phyloP scores from a whole-genome alignment of 2,329 filamentous ascomycete genomes.

The Epichloe coenophiala region DNA sequence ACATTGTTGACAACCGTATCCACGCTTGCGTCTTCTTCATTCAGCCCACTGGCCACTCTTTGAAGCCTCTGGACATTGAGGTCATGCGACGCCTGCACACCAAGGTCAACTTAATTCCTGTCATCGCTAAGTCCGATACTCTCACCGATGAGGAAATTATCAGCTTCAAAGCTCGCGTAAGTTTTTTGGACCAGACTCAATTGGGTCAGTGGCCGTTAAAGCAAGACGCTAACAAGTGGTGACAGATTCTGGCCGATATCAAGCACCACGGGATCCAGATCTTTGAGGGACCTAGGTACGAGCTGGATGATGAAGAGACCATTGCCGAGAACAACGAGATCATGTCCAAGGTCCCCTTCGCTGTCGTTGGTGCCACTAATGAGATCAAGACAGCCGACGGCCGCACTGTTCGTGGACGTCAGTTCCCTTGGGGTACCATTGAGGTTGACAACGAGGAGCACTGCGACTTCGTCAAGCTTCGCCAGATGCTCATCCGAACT shows the following conservation, averaged over 20 bases:
- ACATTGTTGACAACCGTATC: slow-evolving; percentile 98
- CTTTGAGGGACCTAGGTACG: slow-evolving; percentile 96
- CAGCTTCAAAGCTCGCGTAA: slow-evolving; percentile 89
- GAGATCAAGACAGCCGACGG: slow-evolving; percentile 87
- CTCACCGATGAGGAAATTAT: slow-evolving; percentile 92
- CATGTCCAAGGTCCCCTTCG: slow-evolving; percentile 98
- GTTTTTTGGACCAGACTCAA: slow-evolving; percentile 22
- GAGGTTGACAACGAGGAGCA: slow-evolving; percentile 99
- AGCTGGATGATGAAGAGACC: slow-evolving; percentile 97
- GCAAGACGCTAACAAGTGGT: slow-evolving; percentile 5
- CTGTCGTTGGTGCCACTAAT: slow-evolving; percentile 90
- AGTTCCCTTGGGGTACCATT: slow-evolving; percentile 96
- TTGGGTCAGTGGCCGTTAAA: not conserved
- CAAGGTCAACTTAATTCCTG: slow-evolving; percentile 99
- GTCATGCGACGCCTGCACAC: slow-evolving; percentile 99
- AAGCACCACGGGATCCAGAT: slow-evolving; percentile 96
- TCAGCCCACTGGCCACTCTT: slow-evolving; percentile 92
- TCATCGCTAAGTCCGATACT: slow-evolving; percentile 97
- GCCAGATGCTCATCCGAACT: slow-evolving; percentile 98
- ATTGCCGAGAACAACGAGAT: slow-evolving; percentile 99
- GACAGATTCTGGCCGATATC: slow-evolving; percentile 89
- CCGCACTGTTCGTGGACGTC: slow-evolving; percentile 87
- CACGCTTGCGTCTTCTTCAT: slow-evolving; percentile 99
- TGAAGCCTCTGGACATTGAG: slow-evolving; percentile 97
- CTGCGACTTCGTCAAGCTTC: slow-evolving; percentile 98